Evolutionary conservation across 2,329 filamentous ascomycete genomes (phyloP).

Genomic region (Claviceps purpurea): DNA sequence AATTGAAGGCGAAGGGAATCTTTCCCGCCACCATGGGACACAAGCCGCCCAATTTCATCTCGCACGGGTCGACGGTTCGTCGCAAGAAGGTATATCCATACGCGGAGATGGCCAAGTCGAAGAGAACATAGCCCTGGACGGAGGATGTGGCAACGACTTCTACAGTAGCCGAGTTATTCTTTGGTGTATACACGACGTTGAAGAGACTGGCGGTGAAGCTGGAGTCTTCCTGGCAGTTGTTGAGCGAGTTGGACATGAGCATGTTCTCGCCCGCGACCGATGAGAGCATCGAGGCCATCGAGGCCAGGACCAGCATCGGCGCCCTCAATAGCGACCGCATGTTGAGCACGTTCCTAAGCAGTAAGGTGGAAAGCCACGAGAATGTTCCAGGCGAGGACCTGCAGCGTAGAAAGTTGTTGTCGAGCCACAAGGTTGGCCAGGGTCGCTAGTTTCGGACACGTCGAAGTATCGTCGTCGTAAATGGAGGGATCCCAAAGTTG

Average conservation of each 20-base stretch:
- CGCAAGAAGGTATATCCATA: slow-evolving; percentile 68
- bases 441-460: too few species aligned
- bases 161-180: slow-evolving; percentile 59
- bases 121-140: slow-evolving; percentile 68
- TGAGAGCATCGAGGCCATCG: slow-evolving; percentile 28
- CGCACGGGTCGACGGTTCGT: slow-evolving; percentile 62
- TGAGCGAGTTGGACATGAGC: slow-evolving; percentile 72
- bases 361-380: too few species aligned
- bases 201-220: slow-evolving; percentile 81
- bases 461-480: too few species aligned
- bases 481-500: too few species aligned
- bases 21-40: slow-evolving; percentile 85
- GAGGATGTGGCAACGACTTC: slow-evolving; percentile 70
- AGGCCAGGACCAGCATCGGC: slow-evolving; percentile 32
- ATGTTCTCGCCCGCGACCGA: slow-evolving; percentile 47
- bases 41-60: slow-evolving; percentile 54
- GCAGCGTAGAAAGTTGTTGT: too few species aligned
- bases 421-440: too few species aligned
- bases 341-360: slow-evolving; percentile 8
- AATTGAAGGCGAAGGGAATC: slow-evolving; percentile 60
- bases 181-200: slow-evolving; percentile 67
- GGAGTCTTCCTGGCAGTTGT: slow-evolving; percentile 71
- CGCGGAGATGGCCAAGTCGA: slow-evolving; percentile 62
- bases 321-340: slow-evolving; percentile 35
- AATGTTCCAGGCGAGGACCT: too few species aligned